Evolutionary conservation across 2,329 filamentous ascomycete species (phyloP).

Genomic region (Aspergillus amoenus): DNA sequence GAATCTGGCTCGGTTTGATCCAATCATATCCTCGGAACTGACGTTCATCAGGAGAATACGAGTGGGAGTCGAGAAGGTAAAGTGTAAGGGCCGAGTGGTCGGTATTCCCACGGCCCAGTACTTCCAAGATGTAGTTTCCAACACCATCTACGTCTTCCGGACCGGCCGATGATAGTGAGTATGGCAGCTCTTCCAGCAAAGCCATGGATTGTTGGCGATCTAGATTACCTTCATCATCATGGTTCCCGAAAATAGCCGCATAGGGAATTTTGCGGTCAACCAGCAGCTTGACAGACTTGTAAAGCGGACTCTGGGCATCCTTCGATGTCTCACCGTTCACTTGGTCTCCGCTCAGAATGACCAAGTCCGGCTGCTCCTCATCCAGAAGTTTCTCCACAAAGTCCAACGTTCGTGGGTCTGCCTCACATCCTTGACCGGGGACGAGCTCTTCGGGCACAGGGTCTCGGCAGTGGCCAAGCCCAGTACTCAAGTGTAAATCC

Average conservation of each 20-base stretch:
- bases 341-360: conserved; percentile 90
- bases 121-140: conserved; percentile 91
- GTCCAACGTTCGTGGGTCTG: conserved; percentile 85
- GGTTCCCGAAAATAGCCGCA: conserved; percentile 93
- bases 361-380: conserved; percentile 89
- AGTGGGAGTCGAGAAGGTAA: conserved; percentile 92
- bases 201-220: conserved; percentile 78
- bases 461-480: conserved; percentile 80
- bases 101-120: conserved; percentile 74
- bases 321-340: conserved; percentile 91
- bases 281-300: conserved; percentile 85
- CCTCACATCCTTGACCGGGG: conserved; percentile 74
- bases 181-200: conserved; percentile 81
- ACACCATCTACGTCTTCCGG: conserved; percentile 83
- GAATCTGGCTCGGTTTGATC: conserved; percentile 90
- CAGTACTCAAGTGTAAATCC: conserved; percentile 92
- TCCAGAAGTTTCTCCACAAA: conserved; percentile 83
- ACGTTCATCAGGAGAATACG: conserved; percentile 85
- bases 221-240: conserved; percentile 88
- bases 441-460: conserved; percentile 72
- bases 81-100: conserved; percentile 88
- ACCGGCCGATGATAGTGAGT: conserved; percentile 81
- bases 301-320: conserved; percentile 88
- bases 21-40: conserved; percentile 94
- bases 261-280: conserved; percentile 88